Base-by-base conservation (phyloP, 1,139 yeast species). In the Meyerozyma smithsonii region DNA sequence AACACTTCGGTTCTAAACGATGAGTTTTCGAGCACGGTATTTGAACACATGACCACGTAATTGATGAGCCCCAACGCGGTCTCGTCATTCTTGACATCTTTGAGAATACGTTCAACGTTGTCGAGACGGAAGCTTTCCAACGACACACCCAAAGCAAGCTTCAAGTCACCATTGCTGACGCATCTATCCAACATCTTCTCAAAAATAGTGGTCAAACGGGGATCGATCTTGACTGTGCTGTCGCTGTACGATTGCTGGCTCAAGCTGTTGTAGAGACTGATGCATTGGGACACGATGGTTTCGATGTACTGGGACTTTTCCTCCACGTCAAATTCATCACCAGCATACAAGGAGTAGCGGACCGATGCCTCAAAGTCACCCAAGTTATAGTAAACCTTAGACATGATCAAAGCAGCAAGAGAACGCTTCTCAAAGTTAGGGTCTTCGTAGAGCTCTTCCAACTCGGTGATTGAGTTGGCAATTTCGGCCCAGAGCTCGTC, bases 401-500 rank as follows among this genome's bases (percentile, higher is more conserved):
- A 88, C 6, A 92, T 92, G 47, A 92, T 79, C 47, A 92, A 72
- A 4, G 98, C 98, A 3, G 97, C 98, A 56, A 92, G 73, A 41
- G 79, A 68, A 51, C 95, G 79, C 46, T 84, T 79, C 37, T 82
- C 79, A 60, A 90, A 92, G 12, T 74, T 63, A 43, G 77, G 74
- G 60, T 92, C 96, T 63, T 92, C 98, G 56, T 84, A 89, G 40
- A 92, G 71, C 48, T 88, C 96, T 66, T 92, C 98, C 56, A 70
- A 88, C 72, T 85, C 92, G 36, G 87, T 72, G 49, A 92, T 79
- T 57, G 78, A 82, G 63, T 92, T 94, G 45, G 98, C 96, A 45
- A 94, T 86, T 68, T 92, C 98, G 3, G 97, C 90, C 99, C 99
- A 92, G 49, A 88, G 74, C 61, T 87, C 90, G 66, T 89, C 96